A percentile compares a stretch with the other conserved stretches of the same genome.
Conservation (phyloP, 1,284 basidiomycete species). For the Fistulina hepatica region DNA sequence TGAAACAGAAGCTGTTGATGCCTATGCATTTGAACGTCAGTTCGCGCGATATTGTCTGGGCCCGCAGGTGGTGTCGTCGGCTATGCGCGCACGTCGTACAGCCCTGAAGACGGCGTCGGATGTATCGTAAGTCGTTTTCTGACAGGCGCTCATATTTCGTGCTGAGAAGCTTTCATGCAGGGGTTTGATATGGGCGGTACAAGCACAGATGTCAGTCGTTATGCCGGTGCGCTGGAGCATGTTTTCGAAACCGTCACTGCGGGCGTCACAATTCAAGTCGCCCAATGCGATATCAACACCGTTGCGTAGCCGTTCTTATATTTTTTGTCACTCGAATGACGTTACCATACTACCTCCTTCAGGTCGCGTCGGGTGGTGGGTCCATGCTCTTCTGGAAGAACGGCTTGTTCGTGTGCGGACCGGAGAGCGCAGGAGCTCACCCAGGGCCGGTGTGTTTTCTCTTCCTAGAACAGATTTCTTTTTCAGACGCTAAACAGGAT, state of each 20-base stretch:
- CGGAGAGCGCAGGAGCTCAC: constrained; percentile 76
- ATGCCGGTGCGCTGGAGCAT: constrained; percentile 75
- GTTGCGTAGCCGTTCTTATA: too few species aligned
- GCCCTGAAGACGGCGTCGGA: too few species aligned
- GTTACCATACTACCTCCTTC: too few species aligned
- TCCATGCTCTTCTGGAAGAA: constrained; percentile 74
- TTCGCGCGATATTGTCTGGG: constrained; percentile 83
- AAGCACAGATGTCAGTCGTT: constrained; percentile 84
- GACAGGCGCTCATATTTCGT: too few species aligned
- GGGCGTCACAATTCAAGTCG: constrained; percentile 80
- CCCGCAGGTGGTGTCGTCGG: constrained; percentile 87
- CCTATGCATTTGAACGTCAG: too few species aligned
- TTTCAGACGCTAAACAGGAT: too few species aligned
- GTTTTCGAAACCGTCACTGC: constrained; percentile 90
- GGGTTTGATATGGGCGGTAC: constrained; percentile 81
- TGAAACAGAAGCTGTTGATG: too few species aligned
- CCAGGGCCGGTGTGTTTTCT: constrained; percentile 79
- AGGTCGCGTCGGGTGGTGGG: constrained; percentile 81
- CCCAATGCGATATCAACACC: constrained; percentile 85
- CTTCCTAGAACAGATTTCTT: too few species aligned
- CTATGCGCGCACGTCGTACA: constrained; percentile 77
- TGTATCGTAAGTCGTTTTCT: too few species aligned
- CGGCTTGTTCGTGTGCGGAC: constrained; percentile 72
- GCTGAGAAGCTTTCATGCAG: constrained; percentile 1
- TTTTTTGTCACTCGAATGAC: too few species aligned